Evolutionary conservation across 208 protist genomes (phyloP).

Genomic region (Trypanosoma lewisi): DNA sequence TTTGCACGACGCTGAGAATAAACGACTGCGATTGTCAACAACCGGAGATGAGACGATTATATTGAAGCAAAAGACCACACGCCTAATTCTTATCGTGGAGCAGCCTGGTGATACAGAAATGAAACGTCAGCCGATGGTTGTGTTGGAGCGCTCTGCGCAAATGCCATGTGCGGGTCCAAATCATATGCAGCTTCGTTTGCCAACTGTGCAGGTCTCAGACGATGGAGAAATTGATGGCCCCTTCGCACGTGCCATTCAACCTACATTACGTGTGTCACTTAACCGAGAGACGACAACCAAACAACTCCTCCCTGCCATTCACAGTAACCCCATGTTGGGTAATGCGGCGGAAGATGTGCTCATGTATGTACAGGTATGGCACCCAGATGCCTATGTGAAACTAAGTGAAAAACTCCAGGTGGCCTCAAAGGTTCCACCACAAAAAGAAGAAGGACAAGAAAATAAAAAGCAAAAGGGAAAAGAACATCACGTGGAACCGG

Average conservation of each 20-base stretch:
- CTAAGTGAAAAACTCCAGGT: conserved; percentile 46
- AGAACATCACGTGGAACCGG: background rate
- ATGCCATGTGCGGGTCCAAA: conserved; percentile 31
- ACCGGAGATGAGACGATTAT: conserved; percentile 51
- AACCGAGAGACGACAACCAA: conserved; percentile 35
- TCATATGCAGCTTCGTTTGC: conserved; percentile 56
- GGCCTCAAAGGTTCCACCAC: conserved; percentile 11
- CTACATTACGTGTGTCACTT: conserved; percentile 56
- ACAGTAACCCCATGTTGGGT: conserved; percentile 46
- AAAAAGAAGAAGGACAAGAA: conserved; percentile 5
- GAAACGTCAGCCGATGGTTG: conserved; percentile 29
- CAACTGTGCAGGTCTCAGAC: conserved; percentile 38
- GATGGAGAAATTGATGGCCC: conserved; percentile 48
- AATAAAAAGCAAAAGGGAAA: background rate
- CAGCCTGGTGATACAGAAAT: background rate
- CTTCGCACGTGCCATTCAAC: conserved; percentile 41
- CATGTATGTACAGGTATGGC: conserved; percentile 71
- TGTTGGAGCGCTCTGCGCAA: conserved; percentile 59
- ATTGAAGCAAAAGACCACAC: conserved; percentile 57
- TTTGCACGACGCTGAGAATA: conserved; percentile 38
- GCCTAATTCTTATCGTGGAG: conserved; percentile 65
- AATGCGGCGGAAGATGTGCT: conserved; percentile 64
- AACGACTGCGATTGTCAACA: conserved; percentile 34
- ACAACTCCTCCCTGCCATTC: conserved; percentile 47
- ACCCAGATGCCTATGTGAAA: conserved; percentile 53